A percentile compares a stretch with the other conserved stretches of the same genome.
Conservation (phyloP, 208 protist species). For the Wallacemonas collosoma region DNA sequence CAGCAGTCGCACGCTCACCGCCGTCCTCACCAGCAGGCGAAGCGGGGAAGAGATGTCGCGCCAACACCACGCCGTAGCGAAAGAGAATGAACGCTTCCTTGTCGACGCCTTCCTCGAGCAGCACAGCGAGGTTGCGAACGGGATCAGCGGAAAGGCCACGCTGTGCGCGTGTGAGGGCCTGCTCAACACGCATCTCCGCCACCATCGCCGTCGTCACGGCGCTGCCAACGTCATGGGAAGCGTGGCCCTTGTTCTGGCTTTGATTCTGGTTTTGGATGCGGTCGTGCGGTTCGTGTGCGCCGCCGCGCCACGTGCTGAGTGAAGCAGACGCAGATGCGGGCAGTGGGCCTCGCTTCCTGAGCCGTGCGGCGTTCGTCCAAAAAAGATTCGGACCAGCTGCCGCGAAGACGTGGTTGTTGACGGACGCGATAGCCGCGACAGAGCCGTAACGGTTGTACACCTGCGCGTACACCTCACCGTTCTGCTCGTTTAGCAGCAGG, state of each 20-base stretch:
- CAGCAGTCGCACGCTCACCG: not conserved
- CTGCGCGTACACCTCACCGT: conserved; percentile 70
- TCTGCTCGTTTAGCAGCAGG: conserved; percentile 53
- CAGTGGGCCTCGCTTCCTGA: not conserved
- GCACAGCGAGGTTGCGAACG: conserved; percentile 38
- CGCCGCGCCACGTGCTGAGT: no score
- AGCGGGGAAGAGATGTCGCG: conserved; percentile 35
- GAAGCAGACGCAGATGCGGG: not conserved
- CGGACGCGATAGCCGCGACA: conserved; percentile 12
- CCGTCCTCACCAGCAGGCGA: not conserved
- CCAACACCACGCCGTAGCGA: conserved; percentile 54
- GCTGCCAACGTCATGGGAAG: not conserved
- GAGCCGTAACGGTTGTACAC: conserved; percentile 50
- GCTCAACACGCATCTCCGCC: not conserved
- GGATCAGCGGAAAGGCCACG: conserved; percentile 47
- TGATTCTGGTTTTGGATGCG: not conserved
- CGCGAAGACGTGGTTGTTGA: conserved; percentile 22
- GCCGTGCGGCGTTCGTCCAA: conserved; percentile 6
- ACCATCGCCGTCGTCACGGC: not conserved
- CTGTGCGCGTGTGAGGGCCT: conserved; percentile 30
- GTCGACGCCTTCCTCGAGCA: conserved; percentile 61
- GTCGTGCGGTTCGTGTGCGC: not conserved
- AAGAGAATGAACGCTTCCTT: conserved; percentile 69
- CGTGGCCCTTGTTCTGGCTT: no score
- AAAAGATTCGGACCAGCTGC: conserved; percentile 66